These are phyloP conservation scores for Prunus fruticosa DNA, from an alignment of 306 rosid genomes.

Conservation along the genomic window DNA sequence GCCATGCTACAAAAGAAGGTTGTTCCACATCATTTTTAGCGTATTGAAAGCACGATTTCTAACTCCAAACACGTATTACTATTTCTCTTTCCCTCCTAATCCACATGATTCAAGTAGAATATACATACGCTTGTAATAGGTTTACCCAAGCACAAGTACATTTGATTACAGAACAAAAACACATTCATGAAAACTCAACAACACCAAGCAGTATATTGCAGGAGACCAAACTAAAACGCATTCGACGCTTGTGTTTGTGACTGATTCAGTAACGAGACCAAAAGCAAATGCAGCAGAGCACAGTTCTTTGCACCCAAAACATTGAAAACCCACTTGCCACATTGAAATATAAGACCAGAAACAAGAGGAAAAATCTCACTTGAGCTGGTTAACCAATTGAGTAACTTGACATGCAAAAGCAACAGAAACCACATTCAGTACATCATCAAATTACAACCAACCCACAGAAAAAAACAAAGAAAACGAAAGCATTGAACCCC, in stretches of 20 bases:
- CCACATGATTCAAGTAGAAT: too few species aligned
- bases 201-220: background rate
- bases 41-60: too few species aligned
- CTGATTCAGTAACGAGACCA: too few species aligned
- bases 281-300: background rate
- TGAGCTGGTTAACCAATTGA: background rate
- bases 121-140: too few species aligned
- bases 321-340: background rate
- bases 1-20: too few species aligned
- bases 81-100: too few species aligned
- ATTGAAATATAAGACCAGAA: background rate
- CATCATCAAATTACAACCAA: too few species aligned
- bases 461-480: background rate
- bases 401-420: background rate
- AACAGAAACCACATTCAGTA: background rate
- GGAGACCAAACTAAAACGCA: background rate
- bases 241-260: too few species aligned
- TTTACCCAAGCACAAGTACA: background rate
- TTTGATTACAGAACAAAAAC: too few species aligned
- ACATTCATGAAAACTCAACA: background rate
- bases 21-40: too few species aligned
- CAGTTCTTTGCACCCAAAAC: constrained; percentile 8
- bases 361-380: background rate
- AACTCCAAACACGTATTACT: too few species aligned
- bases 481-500: too few species aligned